Evolutionary conservation across 768 basidiomycete genomes (phyloP), one percentile per base, ranked within the genome.

Genomic region (Lentinus tigrinus): DNA sequence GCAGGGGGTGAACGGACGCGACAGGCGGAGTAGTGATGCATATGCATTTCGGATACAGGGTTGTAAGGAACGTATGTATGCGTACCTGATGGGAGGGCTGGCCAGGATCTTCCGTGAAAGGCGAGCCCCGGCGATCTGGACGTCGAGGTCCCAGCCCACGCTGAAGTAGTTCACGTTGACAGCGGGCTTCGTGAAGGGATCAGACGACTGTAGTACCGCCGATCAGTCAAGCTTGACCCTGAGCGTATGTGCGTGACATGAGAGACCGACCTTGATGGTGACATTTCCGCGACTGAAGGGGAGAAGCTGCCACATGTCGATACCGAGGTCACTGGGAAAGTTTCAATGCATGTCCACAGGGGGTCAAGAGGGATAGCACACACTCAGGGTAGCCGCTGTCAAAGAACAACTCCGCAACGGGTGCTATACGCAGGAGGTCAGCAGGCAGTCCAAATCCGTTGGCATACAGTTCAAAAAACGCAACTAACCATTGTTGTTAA

Each of bases 201-300:
- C 67, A 9, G 71, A 73, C 34, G 75, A 78, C 79, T 83, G 56
- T 17, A 43, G 4, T 48, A 46, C 24, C 43, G 31, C 31, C 21
- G 40, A 17, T 17, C 40, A 24, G 43, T 26, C 8, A 16, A 42
- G 17, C 11, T 16, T 28, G 26, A 3, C 2, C 3, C 26, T 6
- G n/a, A 17, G 13, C 13, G 10, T 19, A 10, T 16, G 19, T 36
- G 3, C 19, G 49, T 16, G 8, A 31, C 31, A 31, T 52, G 14
- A 13, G 13, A 26, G 57, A 26, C 69, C 34, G 36, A 81, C 80
- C 7, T 69, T 76, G 62, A 83, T 78, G 48, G 70, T 71, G 27
- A 83, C 78, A n/a, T 64, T 75, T 7, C 83, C 83, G 24, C 82
- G 70, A 67, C 78, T 78, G 70, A 83, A 84, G 1, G 82, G 82